These are phyloP conservation scores for Ustilago esculenta DNA, from an alignment of 1,284 basidiomycete species.

Conservation along the genomic window DNA sequence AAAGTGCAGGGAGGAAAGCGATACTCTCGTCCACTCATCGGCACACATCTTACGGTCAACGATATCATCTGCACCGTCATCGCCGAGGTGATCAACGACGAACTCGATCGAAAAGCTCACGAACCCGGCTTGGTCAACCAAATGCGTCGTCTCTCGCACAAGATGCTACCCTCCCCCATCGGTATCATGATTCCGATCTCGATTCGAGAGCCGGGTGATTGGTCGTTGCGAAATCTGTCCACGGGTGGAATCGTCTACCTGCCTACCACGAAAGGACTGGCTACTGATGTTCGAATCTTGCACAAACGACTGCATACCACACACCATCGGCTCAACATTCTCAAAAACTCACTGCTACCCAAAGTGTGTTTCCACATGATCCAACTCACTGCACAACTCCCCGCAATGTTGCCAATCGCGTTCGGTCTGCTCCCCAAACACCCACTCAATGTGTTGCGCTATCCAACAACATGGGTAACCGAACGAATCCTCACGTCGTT, in stretches of 20 bases:
- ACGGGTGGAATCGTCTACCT: conserved; percentile 61
- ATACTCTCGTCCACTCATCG: conserved; percentile 32
- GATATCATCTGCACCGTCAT: conserved; percentile 62
- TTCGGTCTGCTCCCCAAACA: conserved; percentile 32
- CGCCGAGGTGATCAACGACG: conserved; percentile 56
- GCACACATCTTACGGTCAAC: conserved; percentile 63
- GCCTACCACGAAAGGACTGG: conserved; percentile 38
- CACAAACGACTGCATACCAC: conserved; percentile 57
- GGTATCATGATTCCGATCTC: conserved; percentile 62
- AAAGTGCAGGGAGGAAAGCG: conserved; percentile 35
- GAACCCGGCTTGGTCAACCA: conserved; percentile 25
- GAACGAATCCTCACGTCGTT: conserved; percentile 39
- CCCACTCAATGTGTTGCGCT: conserved; percentile 17
- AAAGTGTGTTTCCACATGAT: conserved; percentile 49
- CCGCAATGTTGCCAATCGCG: conserved; percentile 36
- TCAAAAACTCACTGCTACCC: conserved; percentile 58
- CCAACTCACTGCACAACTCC: conserved; percentile 53
- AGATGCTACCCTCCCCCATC: conserved; percentile 49
- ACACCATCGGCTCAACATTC: conserved; percentile 45
- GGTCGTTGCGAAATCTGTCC: conserved; percentile 62
- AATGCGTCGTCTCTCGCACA: conserved; percentile 31
- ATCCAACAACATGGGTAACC: conserved; percentile 17
- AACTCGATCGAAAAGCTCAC: conserved; percentile 32
- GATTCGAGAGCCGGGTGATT: conserved; percentile 57
- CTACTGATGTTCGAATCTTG: conserved; percentile 29